Conservation (phyloP, 2,329 filamentous ascomycete genomes). For the Dothideomycetes sp. region DNA sequence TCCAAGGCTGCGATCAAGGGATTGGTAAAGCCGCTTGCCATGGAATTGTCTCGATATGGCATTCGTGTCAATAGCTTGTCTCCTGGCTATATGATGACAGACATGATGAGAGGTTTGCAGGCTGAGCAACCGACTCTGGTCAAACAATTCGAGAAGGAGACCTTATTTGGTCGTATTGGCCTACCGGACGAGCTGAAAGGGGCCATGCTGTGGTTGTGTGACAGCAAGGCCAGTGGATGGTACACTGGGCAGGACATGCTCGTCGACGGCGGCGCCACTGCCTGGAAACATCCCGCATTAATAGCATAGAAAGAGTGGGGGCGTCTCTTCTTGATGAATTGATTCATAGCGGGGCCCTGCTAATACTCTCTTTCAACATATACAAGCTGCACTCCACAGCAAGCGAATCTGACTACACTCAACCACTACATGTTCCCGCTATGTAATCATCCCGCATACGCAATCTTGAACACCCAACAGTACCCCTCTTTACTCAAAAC, state of each 20-base stretch:
- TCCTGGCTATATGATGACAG: conserved; percentile 20
- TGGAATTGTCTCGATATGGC: conserved; percentile 12
- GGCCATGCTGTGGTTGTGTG: conserved; percentile 37
- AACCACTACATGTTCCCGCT: no score
- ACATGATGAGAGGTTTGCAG: conserved; percentile 12
- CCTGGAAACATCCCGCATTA: background rate
- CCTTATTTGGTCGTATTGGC: conserved; percentile 9
- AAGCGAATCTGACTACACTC: no score
- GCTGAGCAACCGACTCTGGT: conserved; percentile 2
- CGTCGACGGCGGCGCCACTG: conserved; percentile 31
- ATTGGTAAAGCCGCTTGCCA: conserved; percentile 16
- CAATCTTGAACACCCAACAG: conserved; percentile 1
- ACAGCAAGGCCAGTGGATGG: conserved; percentile 26
- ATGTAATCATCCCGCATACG: background rate
- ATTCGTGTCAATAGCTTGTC: conserved; percentile 22
- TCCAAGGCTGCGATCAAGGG: conserved; percentile 18
- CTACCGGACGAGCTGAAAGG: conserved; percentile 40
- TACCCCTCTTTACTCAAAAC: background rate
- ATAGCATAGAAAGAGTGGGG: no score
- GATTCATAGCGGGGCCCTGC: no score
- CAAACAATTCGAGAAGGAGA: conserved; percentile 3
- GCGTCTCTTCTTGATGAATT: no score
- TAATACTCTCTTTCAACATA: no score
- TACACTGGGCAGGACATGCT: conserved; percentile 35
- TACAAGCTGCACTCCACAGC: no score